Evolutionary conservation across 73 alveolate genomes (phyloP).

Genomic region (Diophrys sp.): DNA sequence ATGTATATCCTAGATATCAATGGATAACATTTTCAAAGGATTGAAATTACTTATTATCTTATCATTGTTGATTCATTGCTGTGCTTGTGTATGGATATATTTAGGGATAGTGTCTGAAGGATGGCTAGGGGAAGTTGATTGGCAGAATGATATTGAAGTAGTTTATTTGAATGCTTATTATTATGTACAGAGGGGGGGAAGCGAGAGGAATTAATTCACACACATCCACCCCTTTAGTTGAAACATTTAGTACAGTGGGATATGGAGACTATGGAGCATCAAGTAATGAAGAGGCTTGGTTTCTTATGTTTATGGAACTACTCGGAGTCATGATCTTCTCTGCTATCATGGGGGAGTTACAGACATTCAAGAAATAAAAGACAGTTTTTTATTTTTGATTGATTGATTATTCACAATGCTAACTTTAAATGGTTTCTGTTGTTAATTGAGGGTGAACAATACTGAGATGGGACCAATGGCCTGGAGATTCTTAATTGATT

Average conservation of each 20-base stretch:
- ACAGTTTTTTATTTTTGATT: not conserved
- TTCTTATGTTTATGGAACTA: constrained; percentile 9
- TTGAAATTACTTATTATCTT: not conserved
- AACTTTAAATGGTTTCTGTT: not conserved
- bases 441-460: too few species aligned
- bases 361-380: not conserved
- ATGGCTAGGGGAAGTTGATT: not conserved
- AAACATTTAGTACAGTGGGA: constrained; percentile 12
- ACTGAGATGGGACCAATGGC: too few species aligned
- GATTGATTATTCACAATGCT: not conserved
- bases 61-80: not conserved
- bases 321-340: constrained; percentile 3
- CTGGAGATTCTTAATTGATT: too few species aligned
- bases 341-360: not conserved
- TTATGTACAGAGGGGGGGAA: too few species aligned
- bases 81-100: constrained; percentile 7
- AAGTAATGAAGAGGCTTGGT: not conserved
- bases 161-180: not conserved
- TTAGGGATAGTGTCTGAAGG: not conserved
- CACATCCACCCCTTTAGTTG: too few species aligned
- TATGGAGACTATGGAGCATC: constrained; percentile 7
- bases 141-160: not conserved
- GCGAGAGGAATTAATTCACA: too few species aligned
- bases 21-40: not conserved
- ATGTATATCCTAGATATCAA: not conserved